These are phyloP conservation scores for Coemansia sp. DNA, from an alignment of 192 early-diverging fungal genomes.

Conservation along the genomic window DNA sequence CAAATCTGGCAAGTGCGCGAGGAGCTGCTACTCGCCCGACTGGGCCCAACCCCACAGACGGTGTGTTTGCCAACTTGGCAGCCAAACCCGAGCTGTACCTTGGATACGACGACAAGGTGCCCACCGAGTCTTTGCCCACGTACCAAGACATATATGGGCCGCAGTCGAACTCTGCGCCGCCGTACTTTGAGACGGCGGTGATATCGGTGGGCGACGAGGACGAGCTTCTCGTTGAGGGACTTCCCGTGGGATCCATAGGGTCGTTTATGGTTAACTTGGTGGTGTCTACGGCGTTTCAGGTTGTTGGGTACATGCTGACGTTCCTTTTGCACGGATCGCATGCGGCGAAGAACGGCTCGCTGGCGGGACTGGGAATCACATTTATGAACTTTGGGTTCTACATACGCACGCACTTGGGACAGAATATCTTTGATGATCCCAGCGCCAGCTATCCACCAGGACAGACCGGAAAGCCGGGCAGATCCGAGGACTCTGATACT, in stretches of 20 bases:
- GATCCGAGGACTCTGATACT: conserved; percentile 30
- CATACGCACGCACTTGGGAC: conserved; percentile 59
- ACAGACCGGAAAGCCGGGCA: conserved; percentile 10
- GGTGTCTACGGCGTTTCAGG: conserved; percentile 76
- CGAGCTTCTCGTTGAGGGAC: conserved; percentile 83
- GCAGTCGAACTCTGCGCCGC: conserved; percentile 57
- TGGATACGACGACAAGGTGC: conserved; percentile 51
- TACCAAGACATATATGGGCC: conserved; percentile 81
- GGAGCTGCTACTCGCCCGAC: conserved; percentile 1
- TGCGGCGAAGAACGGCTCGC: conserved; percentile 78
- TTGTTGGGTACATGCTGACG: conserved; percentile 88
- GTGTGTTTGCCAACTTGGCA: conserved; percentile 56
- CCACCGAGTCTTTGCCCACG: conserved; percentile 44
- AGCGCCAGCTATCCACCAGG: conserved; percentile 15
- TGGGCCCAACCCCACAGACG: conserved; percentile 42
- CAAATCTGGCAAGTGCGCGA: neutral
- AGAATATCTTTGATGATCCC: conserved; percentile 16
- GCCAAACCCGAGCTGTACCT: conserved; percentile 52
- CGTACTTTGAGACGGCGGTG: conserved; percentile 77
- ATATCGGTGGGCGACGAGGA: conserved; percentile 76
- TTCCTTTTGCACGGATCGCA: conserved; percentile 88
- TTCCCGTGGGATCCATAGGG: conserved; percentile 81
- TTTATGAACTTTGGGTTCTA: conserved; percentile 77
- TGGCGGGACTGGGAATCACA: conserved; percentile 78
- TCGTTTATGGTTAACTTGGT: conserved; percentile 78